Base-by-base conservation (phyloP, 768 basidiomycete species). In the Pleurotus tuoliensis region DNA sequence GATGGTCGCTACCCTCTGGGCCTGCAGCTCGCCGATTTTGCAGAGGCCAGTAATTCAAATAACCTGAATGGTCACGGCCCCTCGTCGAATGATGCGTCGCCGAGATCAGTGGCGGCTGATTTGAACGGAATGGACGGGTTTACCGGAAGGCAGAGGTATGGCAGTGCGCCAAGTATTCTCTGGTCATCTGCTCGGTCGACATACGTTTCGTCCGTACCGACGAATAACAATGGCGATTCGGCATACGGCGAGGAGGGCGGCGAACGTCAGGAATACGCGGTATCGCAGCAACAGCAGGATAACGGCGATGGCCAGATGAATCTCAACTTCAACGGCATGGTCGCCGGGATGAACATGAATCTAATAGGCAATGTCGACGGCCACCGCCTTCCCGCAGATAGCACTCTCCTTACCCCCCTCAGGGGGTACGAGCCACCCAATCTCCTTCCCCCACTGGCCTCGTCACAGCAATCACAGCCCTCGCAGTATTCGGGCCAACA, bases 371-470 rank as follows among this genome's bases (percentile, higher is more conserved):
- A 45, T 13, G 46, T 13, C 22, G 55, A 34, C 37, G 49, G 25
- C 25, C 51, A 66, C 60, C 77, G 84, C 43, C 74, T 89, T 25
- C 82, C 85, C 15, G 71, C 82, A 27, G 80, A 83, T 63, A 88
- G 84, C 69, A 88, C 84, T 22, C 75, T 90, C 54, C 73, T 90
- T 59, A 89, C 87, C 30, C 86, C 88, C n/a, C 73, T 88, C 16
- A 76, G 82, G 3, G 80, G 83, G 18, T 87, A 85, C 62, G 77
- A 79, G 58, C 63, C 73, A 6, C 61, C 76, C 25, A 67, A 78
- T n/a, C 59, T 76, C 56, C 61, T 76, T 43, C 67, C 72, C 37
- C 64, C 71, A 18, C n/a, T 15, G 2, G 8, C 9, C 12, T 15
- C 34, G 37, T 18, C n/a, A 5, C 60, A 56, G 13, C 30, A 56